Base-by-base conservation (phyloP, 345 rosid genomes). In the Trapa incisa region DNA sequence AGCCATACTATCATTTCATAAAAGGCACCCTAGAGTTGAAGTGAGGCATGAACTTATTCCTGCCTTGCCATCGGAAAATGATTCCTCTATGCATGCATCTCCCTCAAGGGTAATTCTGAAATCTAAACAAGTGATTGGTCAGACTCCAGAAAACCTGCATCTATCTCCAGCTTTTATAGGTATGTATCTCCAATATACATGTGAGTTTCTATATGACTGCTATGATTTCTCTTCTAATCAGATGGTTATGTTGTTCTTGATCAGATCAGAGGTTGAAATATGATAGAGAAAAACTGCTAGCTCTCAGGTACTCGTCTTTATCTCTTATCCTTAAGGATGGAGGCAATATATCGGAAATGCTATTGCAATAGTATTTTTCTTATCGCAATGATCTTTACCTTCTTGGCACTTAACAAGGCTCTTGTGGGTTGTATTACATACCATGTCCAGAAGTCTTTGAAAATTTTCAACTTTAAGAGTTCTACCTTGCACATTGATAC, bases 261-360 rank as follows among this genome's bases (percentile, higher is more conserved):
- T 69, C 78, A 87, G 98, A 89, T 85, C 96, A 89, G 81, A 86
- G 96, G 76, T 43, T 86, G 82, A 87, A 87, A 78, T 89, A 92
- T 68, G 68, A 65, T 68, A 81, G 82, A 74, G 91, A 83, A 75
- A 86, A 81, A 71, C 69, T 92, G 69, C 85, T 87, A 53, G 80
- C 78, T 33, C 73, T 89, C 66, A 90, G 74, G 66, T 57, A 68
- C 65, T 75, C 86, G 6, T 71, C 96, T 6, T 65, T 68, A 37
- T 79, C 86, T 64, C 74, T 67, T 47, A 58, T 65, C 73, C 41
- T 70, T 48, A 69, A 2, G 6, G 58, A 60, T 29, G 37, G 52
- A 66, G 67, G 53, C 47, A 41, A 35, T 11, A 48, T 36, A 32
- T 42, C 67, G 36, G 15, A 68, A 65, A 60, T 9, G 61, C 52